Evolutionary conservation across 768 basidiomycete species (phyloP), one percentile per base, ranked within the genome.

Genomic region (Exidia glandulosa): DNA sequence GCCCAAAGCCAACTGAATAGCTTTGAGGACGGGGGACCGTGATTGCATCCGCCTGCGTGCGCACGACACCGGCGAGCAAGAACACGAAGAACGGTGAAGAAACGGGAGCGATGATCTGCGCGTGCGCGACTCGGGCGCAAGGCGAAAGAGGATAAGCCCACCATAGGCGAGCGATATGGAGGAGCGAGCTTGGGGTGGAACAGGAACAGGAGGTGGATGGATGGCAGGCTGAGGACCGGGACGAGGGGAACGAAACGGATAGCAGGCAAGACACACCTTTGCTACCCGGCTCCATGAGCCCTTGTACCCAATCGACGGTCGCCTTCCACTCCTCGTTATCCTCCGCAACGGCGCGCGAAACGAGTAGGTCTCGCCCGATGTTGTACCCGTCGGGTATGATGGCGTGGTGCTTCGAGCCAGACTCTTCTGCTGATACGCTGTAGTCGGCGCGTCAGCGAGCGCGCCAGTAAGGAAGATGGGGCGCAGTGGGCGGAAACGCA

Each of bases 381-480:
- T 94, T 91, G 68, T 92, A 94, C 1, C 91, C 91, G 62, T 94
- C 72, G 3, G 81, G 80, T 12, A 82, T 78, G 58, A 94, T 92
- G 68, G 77, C 84, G 67, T 94, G 91, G 25, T 66, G 50, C 60
- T 83, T 75, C 65, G 80, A 81, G 16, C 74, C 74, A 1, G 83
- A 85, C 63, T 87, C 73, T 71, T 93, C 90, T 68, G 87, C 86
- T 13, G 88, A 90, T 4, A 77, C 89, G 0, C 88, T 90, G 62
- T 0, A 25, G 10, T 6, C 6, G 23, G 23, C 25, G 29, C n/a
- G 29, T 56, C 48, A 56, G 33, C 12, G 16, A 14, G n/a, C n/a
- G n/a, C n/a, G n/a, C n/a, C n/a, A n/a, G n/a, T n/a, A n/a, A n/a
- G 25, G 27, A 34, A 1, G 27, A 23, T 16, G 27, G 14, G 56